Conservation (phyloP, 2,329 filamentous ascomycete genomes). For the Sporothrix globosa region DNA sequence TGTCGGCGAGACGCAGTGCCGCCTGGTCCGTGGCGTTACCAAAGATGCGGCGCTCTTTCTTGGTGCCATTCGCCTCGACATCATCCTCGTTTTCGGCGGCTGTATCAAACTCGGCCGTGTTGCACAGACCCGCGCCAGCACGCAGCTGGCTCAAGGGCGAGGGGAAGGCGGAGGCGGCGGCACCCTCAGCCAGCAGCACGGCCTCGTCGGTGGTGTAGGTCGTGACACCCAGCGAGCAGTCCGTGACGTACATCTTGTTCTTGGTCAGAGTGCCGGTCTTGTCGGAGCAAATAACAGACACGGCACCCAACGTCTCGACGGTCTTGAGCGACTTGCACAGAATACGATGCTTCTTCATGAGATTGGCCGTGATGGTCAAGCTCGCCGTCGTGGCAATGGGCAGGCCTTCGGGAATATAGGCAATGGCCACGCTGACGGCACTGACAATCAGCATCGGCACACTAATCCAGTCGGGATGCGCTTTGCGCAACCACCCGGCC, state of each 20-base stretch:
- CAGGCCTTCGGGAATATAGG: conserved; percentile 75
- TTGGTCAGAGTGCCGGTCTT: conserved; percentile 73
- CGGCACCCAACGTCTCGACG: conserved; percentile 73
- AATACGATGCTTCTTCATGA: conserved; percentile 76
- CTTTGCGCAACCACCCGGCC: conserved; percentile 66
- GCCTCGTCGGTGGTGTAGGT: conserved; percentile 56
- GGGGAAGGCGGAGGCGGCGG: conserved; percentile 34
- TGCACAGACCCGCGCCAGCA: conserved; percentile 67
- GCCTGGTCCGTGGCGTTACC: conserved; percentile 79
- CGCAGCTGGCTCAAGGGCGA: conserved; percentile 60
- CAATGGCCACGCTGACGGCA: conserved; percentile 72
- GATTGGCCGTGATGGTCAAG: conserved; percentile 73
- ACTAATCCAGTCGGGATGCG: conserved; percentile 71
- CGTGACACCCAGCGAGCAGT: conserved; percentile 64
- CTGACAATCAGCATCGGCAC: conserved; percentile 72
- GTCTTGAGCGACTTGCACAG: conserved; percentile 80
- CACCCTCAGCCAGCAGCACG: conserved; percentile 35
- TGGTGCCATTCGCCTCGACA: conserved; percentile 44
- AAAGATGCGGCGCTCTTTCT: conserved; percentile 64
- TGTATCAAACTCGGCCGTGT: conserved; percentile 71
- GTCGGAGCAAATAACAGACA: conserved; percentile 75
- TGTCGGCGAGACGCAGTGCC: conserved; percentile 71
- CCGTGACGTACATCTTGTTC: conserved; percentile 74
- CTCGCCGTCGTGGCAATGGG: conserved; percentile 70
- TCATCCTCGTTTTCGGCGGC: conserved; percentile 54